phyloP scores from a whole-genome alignment of 2,329 filamentous ascomycete species.

The Fusarium solani-melongenae region DNA sequence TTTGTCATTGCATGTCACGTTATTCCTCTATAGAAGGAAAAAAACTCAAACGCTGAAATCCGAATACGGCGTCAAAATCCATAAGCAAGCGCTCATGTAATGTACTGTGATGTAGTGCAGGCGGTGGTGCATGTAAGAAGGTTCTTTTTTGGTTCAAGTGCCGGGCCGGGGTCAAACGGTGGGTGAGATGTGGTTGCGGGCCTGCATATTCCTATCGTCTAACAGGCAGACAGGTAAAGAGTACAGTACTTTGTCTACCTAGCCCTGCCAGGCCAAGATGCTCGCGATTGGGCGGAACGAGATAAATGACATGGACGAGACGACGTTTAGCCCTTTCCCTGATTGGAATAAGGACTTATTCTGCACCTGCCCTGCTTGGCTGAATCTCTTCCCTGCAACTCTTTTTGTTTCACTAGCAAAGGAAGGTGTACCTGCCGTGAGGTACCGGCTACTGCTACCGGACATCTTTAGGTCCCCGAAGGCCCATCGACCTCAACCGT shows the following conservation, averaged over 20 bases:
- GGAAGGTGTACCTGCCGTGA: conserved; percentile 11
- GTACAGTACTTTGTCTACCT: not conserved
- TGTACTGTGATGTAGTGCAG: not conserved
- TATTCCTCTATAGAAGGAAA: not conserved
- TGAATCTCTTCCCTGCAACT: conserved; percentile 28
- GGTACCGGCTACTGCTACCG: not conserved
- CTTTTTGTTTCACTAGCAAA: conserved; percentile 28
- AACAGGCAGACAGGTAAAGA: too few species aligned
- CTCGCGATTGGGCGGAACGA: conserved; percentile 16
- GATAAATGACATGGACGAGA: not conserved
- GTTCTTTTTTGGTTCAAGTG: not conserved
- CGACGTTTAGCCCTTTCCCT: conserved; percentile 15
- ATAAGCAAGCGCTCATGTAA: not conserved
- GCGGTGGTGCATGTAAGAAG: not conserved
- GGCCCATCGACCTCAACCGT: not conserved
- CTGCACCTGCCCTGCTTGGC: conserved; percentile 12
- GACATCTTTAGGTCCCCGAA: conserved; percentile 3
- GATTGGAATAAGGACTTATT: conserved; percentile 25
- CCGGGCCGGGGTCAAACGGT: not conserved
- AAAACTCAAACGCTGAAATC: not conserved
- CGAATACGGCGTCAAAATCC: not conserved
- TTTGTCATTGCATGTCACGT: not conserved
- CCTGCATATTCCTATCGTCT: not conserved
- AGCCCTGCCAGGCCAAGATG: not conserved
- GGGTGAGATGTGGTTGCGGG: not conserved